A percentile compares a stretch with the other conserved stretches of the same genome.
These are phyloP conservation scores for Scheffersomyces lignicola DNA, from an alignment of 1,139 yeast genomes.

Conservation along the genomic window DNA sequence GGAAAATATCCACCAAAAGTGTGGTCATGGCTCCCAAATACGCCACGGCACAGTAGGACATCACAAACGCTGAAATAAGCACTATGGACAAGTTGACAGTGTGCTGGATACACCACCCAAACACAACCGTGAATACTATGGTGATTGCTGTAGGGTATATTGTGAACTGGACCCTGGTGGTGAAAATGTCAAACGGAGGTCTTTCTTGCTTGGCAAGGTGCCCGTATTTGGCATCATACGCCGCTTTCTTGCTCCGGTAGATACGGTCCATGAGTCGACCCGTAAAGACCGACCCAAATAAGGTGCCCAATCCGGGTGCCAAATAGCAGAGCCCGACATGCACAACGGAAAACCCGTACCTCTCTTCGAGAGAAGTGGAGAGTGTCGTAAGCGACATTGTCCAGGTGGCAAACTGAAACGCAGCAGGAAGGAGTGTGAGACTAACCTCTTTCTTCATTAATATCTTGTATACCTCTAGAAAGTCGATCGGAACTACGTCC, in stretches of 20 bases:
- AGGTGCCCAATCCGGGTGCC: conserved; percentile 60
- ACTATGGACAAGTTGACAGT: conserved; percentile 54
- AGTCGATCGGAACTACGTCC: conserved; percentile 27
- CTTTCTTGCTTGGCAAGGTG: conserved; percentile 20
- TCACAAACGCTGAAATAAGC: conserved; percentile 52
- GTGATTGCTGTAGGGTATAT: conserved; percentile 28
- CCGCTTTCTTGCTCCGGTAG: conserved; percentile 21
- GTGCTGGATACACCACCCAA: conserved; percentile 69
- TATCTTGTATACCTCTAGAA: conserved; percentile 48
- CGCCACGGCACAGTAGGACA: conserved; percentile 34
- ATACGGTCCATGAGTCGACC: conserved; percentile 48
- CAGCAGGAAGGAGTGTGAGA: conserved; percentile 47
- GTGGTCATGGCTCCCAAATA: conserved; percentile 27
- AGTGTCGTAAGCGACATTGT: conserved; percentile 66
- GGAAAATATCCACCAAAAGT: conserved; percentile 30
- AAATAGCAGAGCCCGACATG: conserved; percentile 65
- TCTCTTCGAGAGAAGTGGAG: conserved; percentile 49
- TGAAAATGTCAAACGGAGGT: conserved; percentile 22
- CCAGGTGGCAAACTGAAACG: conserved; percentile 68
- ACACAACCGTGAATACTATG: conserved; percentile 45
- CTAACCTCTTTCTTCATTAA: conserved; percentile 30
- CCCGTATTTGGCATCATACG: conserved; percentile 45
- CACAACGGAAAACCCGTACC: conserved; percentile 51
- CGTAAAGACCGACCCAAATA: conserved; percentile 48
- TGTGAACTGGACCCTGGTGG: conserved; percentile 28